phyloP scores from a whole-genome alignment of 768 basidiomycete species.

The Termitomyces sp. region DNA sequence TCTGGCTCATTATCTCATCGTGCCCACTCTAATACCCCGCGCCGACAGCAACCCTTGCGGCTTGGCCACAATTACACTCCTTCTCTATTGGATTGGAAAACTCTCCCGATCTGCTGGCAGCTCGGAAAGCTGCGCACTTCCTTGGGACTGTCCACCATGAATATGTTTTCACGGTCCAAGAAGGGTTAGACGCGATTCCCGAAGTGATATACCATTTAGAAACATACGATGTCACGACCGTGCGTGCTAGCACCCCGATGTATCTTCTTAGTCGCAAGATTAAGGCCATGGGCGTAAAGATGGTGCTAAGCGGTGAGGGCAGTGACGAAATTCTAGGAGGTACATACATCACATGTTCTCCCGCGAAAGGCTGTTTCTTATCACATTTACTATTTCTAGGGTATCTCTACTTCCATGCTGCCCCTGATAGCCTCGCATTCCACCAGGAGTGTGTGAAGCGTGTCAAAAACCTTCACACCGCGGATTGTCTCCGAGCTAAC shows the following conservation, averaged over 20 bases:
- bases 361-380: background rate
- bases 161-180: conserved; percentile 96
- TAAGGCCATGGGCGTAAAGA: conserved; percentile 99
- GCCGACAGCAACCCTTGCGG: conserved; percentile 58
- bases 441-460: conserved; percentile 93
- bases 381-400: conserved; percentile 37
- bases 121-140: conserved; percentile 88
- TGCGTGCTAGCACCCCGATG: conserved; percentile 97
- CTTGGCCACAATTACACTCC: conserved; percentile 96
- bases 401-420: conserved; percentile 99
- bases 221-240: conserved; percentile 98
- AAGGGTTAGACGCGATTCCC: conserved; percentile 93
- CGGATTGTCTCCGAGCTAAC: conserved; percentile 97
- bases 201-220: conserved; percentile 98
- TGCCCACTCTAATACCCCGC: background rate
- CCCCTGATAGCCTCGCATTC: conserved; percentile 82
- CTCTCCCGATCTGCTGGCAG: conserved; percentile 93
- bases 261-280: conserved; percentile 97
- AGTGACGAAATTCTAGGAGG: conserved; percentile 98
- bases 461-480: conserved; percentile 95
- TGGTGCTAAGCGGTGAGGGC: conserved; percentile 97
- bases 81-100: conserved; percentile 95
- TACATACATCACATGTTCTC: conserved; percentile 20
- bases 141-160: conserved; percentile 96
- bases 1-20: background rate